Evolutionary conservation across 352 stramenopile species (phyloP).

Genomic region (Phytophthora citrophthora): DNA sequence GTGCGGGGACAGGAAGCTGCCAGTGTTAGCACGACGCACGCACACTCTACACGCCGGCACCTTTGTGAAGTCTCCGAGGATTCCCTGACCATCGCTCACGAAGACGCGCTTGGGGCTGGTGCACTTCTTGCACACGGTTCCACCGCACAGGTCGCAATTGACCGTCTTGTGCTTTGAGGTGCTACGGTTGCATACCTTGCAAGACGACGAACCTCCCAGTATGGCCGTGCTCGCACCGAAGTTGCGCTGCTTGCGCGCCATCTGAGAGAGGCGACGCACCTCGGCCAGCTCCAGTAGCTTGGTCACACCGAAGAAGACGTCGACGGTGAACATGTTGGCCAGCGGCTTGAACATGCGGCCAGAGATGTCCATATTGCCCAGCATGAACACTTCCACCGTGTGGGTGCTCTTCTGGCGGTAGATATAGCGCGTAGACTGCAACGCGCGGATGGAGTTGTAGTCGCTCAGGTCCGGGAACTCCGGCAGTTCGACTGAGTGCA

Average conservation of each 20-base stretch:
- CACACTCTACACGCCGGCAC: constrained; percentile 47
- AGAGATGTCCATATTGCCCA: constrained; percentile 55
- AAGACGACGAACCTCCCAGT: constrained; percentile 22
- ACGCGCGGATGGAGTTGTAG: constrained; percentile 61
- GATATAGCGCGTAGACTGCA: constrained; percentile 61
- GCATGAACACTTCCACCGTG: constrained; percentile 70
- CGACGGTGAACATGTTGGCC: constrained; percentile 46
- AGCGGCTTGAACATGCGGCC: constrained; percentile 50
- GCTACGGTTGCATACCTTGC: constrained; percentile 46
- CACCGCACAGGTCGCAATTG: constrained; percentile 53
- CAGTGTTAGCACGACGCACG: constrained; percentile 47
- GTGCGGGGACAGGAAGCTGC: constrained; percentile 26
- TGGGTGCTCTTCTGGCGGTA: constrained; percentile 60
- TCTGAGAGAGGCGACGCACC: constrained; percentile 59
- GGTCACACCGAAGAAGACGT: constrained; percentile 54
- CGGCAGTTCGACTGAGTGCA: constrained; percentile 71
- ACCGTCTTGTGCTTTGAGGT: constrained; percentile 43
- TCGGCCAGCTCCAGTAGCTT: constrained; percentile 58
- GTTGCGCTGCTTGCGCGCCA: constrained; percentile 46
- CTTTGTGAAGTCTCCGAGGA: constrained; percentile 55
- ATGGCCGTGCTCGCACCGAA: constrained; percentile 22
- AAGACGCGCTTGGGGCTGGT: constrained; percentile 53
- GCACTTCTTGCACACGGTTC: constrained; percentile 58
- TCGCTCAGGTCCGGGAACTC: constrained; percentile 54
- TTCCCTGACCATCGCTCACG: constrained; percentile 40